Evolutionary conservation across 1,284 basidiomycete genomes (phyloP).

Genomic region (Cryptococcus sp.): DNA sequence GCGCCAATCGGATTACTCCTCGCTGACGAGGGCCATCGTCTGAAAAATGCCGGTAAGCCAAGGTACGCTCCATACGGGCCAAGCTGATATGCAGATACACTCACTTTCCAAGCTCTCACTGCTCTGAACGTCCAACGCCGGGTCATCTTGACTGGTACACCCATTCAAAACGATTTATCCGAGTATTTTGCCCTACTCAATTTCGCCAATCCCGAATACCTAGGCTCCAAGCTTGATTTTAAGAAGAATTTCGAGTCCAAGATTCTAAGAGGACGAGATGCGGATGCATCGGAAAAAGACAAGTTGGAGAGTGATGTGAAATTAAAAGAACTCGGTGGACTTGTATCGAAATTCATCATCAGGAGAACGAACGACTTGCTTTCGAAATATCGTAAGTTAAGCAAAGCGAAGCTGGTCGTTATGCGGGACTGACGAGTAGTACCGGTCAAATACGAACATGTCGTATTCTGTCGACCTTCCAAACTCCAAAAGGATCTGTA

Average conservation of each 20-base stretch:
- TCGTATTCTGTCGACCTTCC: constrained; percentile 92
- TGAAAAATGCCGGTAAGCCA: constrained; percentile 86
- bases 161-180: constrained; percentile 92
- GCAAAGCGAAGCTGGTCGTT: too few relatives aligned
- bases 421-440: constrained; percentile 61
- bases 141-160: constrained; percentile 94
- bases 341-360: constrained; percentile 96
- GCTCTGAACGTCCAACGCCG: constrained; percentile 84
- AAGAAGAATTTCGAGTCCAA: constrained; percentile 93
- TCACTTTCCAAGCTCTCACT: constrained; percentile 84
- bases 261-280: constrained; percentile 90
- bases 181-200: constrained; percentile 95
- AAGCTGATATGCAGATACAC: constrained; percentile 58
- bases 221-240: constrained; percentile 89
- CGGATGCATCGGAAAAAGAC: constrained; percentile 76
- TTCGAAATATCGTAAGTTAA: constrained; percentile 83
- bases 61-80: neutral
- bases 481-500: constrained; percentile 87
- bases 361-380: constrained; percentile 93
- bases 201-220: constrained; percentile 94
- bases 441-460: constrained; percentile 98
- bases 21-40: constrained; percentile 93
- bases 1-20: constrained; percentile 86
- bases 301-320: constrained; percentile 84
- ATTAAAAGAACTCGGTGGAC: constrained; percentile 82